Percentiles rank a stretch among this genome's conserved stretches.
Conservation (phyloP, 441 rosid genomes). For the Gossypium davidsonii region DNA sequence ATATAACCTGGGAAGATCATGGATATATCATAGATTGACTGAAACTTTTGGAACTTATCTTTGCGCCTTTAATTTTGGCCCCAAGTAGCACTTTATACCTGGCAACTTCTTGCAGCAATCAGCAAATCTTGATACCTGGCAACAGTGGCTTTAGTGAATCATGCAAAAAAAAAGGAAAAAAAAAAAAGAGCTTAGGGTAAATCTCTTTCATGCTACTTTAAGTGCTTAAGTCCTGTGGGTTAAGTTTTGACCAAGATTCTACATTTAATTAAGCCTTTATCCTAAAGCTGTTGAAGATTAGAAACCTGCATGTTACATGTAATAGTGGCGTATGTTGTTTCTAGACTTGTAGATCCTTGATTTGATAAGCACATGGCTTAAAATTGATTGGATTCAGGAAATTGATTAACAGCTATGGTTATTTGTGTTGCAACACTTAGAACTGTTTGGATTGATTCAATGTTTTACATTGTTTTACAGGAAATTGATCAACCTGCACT, state of each 20-base stretch:
- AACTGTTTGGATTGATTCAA: conserved; percentile 8
- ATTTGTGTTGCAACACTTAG: not conserved
- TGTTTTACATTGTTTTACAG: conserved; percentile 34
- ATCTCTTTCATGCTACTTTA: not conserved
- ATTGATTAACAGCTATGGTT: not conserved
- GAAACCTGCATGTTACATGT: not conserved
- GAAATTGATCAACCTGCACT: conserved; percentile 97
- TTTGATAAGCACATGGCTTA: not conserved
- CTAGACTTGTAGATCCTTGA: not conserved
- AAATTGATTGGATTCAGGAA: not conserved
- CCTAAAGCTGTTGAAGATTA: not conserved
- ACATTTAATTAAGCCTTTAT: not conserved
- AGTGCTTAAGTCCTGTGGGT: not conserved
- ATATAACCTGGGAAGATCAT: not conserved
- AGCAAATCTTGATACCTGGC: not conserved
- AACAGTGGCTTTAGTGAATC: not conserved
- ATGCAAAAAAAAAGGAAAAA: not conserved
- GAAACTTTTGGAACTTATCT: not conserved
- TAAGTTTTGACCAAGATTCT: not conserved
- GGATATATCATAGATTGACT: not conserved
- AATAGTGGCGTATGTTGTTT: not conserved
- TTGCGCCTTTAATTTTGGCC: not conserved
- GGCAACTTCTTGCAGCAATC: not conserved
- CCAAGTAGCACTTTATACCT: not conserved
- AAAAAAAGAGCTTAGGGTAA: not conserved